These are phyloP conservation scores for Plasmodium fragile DNA, from an alignment of 169 alveolate species.

Conservation along the genomic window DNA sequence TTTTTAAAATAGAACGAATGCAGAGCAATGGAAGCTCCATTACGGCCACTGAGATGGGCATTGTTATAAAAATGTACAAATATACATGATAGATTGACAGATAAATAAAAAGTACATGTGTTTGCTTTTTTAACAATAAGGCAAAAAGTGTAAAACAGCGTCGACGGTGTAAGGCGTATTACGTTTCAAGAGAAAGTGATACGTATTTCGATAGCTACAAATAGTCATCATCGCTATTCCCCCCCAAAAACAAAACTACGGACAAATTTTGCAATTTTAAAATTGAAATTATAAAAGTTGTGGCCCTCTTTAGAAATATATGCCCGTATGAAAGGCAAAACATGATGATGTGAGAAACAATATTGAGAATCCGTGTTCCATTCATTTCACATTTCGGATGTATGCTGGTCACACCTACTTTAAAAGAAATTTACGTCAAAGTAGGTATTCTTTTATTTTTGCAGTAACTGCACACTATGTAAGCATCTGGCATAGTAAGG, in stretches of 20 bases:
- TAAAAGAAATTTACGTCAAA: constrained; percentile 4
- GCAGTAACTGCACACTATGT: background rate
- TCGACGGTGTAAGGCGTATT: background rate
- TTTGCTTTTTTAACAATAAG: background rate
- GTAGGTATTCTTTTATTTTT: background rate
- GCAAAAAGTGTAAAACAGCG: background rate
- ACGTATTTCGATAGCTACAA: background rate
- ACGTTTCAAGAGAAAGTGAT: background rate
- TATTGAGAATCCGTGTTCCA: background rate
- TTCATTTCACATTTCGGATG: background rate
- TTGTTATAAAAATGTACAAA: background rate
- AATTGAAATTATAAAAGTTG: background rate
- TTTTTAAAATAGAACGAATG: background rate
- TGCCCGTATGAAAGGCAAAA: background rate
- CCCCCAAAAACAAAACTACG: background rate
- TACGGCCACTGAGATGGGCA: background rate
- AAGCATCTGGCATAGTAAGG: background rate
- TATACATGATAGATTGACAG: background rate
- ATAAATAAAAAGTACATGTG: background rate
- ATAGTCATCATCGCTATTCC: background rate
- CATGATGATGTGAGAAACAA: background rate
- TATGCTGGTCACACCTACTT: background rate
- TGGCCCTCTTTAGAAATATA: background rate
- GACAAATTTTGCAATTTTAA: background rate
- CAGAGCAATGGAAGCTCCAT: background rate